Base-by-base conservation (phyloP, 2,329 filamentous ascomycete genomes). In the Cladosporium halotolerans region DNA sequence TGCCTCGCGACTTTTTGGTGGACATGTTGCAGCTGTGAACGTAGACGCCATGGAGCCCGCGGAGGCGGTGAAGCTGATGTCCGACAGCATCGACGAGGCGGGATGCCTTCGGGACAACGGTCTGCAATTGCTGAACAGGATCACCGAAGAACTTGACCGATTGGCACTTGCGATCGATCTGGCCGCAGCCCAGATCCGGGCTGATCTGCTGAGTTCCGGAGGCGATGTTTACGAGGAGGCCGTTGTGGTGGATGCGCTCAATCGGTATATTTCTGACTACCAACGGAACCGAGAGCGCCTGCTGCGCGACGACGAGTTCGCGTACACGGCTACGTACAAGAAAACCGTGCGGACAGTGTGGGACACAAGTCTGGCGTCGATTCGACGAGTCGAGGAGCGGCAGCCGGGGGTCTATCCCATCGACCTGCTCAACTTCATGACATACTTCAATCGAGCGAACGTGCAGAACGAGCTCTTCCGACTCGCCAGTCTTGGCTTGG, bases 281-380 rank as follows among this genome's bases (percentile, higher is more conserved):
- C 40, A 16, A 18, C 10, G 9, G 13, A n/a, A 31, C 6, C 32
- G 32, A 10, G 18, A 44, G 9, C 16, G 8, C 11, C 8, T 52
- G 6, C 41, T 44, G 3, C 40, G n/a, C 2, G 33, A 32, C 14
- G 10, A 13, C 3, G 40, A 36, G 2, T 52, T n/a, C 14, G 31
- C n/a, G 9, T 11, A 19, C 14, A 5, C 28, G 3, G 28, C 13
- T 11, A 4, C 10, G 3, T 43, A 50, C 39, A 38, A 19, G 2
- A 42, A 50, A 28, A 50, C 47, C 11, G 19, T 36, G 7, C 42
- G 47, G 38, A 50, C 38, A 3, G 46, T 31, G n/a, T 50, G 46
- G 46, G 46, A 50, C 14, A 42, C 46, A 13, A 32, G 36, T 42
- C 46, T 50, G 1, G 6, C 18, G 4, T 50, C 46, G 3, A 11